phyloP scores from a whole-genome alignment of 768 basidiomycete species.

The Boletellus sp. region DNA sequence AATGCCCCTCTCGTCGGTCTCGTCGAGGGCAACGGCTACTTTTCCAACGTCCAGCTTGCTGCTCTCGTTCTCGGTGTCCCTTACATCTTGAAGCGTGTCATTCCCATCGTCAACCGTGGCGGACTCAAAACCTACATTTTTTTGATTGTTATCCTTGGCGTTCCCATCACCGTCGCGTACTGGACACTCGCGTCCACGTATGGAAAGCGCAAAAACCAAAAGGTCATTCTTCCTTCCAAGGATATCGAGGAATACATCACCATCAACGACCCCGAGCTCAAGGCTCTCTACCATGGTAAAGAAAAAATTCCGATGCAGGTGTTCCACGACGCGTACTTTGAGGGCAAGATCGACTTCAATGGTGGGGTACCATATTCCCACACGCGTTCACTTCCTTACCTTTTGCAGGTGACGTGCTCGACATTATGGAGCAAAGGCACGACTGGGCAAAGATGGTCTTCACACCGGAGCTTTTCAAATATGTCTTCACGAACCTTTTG shows the following conservation, averaged over 20 bases:
- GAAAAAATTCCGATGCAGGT: conserved; percentile 96
- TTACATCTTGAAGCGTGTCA: conserved; percentile 75
- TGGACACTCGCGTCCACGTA: conserved; percentile 86
- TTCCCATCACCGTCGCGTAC: conserved; percentile 80
- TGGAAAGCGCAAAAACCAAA: conserved; percentile 78
- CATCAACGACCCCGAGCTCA: conserved; percentile 81
- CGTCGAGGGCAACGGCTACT: conserved; percentile 81
- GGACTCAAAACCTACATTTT: conserved; percentile 87
- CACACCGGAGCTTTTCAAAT: conserved; percentile 89
- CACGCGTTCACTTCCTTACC: not conserved
- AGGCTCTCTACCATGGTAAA: conserved; percentile 72
- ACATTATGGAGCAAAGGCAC: conserved; percentile 89
- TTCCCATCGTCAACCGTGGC: conserved; percentile 78
- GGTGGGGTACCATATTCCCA: conserved; percentile 43
- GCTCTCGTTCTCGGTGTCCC: conserved; percentile 75
- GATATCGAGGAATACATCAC: conserved; percentile 88
- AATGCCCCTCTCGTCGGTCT: conserved; percentile 81
- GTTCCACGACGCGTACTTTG: conserved; percentile 97
- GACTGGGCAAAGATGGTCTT: conserved; percentile 94
- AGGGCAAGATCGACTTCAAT: conserved; percentile 94
- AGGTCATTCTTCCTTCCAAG: conserved; percentile 79
- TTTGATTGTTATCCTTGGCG: conserved; percentile 66
- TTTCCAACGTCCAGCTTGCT: conserved; percentile 79
- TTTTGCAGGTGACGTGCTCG: conserved; percentile 79
- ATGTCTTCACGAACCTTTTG: conserved; percentile 80